Conservation (phyloP, 768 basidiomycete species). For the Collybia nuda region DNA sequence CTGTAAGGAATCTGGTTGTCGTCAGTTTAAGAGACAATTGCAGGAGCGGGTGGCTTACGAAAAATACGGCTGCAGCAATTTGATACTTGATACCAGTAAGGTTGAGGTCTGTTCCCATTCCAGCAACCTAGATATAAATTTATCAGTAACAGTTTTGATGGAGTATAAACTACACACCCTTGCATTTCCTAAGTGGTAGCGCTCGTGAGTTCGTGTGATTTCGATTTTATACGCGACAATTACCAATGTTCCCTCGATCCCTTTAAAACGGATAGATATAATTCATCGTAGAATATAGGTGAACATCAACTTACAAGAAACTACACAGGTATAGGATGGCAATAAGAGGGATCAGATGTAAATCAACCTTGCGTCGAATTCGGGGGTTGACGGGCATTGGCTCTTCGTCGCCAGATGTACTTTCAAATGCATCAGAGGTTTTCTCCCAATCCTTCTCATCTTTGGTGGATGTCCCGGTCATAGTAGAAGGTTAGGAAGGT, state of each 20-base stretch:
- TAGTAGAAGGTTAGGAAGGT: not conserved
- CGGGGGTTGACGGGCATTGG: not conserved
- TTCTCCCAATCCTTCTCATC: not conserved
- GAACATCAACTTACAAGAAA: slow-evolving; percentile 36
- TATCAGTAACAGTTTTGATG: not conserved
- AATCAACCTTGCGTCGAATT: slow-evolving; percentile 41
- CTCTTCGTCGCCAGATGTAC: not conserved
- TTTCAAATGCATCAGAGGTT: not conserved
- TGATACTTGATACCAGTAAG: slow-evolving; percentile 35
- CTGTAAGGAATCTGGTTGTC: slow-evolving; percentile 18
- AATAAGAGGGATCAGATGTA: slow-evolving; percentile 42
- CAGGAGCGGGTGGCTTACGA: slow-evolving; percentile 17
- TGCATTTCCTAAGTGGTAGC: too few relatives aligned
- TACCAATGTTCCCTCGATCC: slow-evolving; percentile 36
- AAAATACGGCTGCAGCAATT: slow-evolving; percentile 33
- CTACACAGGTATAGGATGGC: slow-evolving; percentile 44
- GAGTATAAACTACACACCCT: not conserved
- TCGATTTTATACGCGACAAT: too few relatives aligned
- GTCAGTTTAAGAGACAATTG: too few relatives aligned
- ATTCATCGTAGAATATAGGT: not conserved
- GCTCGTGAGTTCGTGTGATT: too few relatives aligned
- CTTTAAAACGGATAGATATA: slow-evolving; percentile 11
- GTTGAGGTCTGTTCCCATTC: slow-evolving; percentile 27
- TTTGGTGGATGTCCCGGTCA: not conserved
- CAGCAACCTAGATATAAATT: slow-evolving; percentile 32